A percentile compares a stretch with the other conserved stretches of the same genome.
Conservation (phyloP, 306 rosid species). For the Begonia peltatifolia region DNA sequence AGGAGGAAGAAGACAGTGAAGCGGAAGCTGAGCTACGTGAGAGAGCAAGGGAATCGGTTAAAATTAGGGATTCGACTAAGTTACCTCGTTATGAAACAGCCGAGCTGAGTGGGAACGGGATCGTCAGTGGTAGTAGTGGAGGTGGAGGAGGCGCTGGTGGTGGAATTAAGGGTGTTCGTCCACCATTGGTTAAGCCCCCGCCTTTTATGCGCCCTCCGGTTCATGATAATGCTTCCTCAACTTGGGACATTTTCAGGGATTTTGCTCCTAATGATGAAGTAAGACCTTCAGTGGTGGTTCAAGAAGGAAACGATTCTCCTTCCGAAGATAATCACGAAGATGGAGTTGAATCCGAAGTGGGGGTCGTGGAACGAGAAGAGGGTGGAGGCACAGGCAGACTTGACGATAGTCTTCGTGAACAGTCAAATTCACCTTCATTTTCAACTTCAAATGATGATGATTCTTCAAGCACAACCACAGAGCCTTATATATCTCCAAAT, state of each 20-base stretch:
- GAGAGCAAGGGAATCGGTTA: conserved; percentile 16
- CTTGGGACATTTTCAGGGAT: conserved; percentile 67
- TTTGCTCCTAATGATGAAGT: conserved; percentile 36
- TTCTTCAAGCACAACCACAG: conserved; percentile 57
- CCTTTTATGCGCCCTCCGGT: conserved; percentile 41
- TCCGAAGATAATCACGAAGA: conserved; percentile 8
- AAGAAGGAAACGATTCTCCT: conserved; percentile 5
- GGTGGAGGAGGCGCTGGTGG: conserved; percentile 6
- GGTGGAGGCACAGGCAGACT: conserved; percentile 19
- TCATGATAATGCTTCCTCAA: conserved; percentile 34
- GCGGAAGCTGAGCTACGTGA: conserved; percentile 17
- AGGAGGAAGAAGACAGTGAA: conserved; percentile 13
- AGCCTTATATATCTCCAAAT: conserved; percentile 54
- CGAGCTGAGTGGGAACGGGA: conserved; percentile 21
- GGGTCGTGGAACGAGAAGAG: conserved; percentile 16
- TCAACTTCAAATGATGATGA: conserved; percentile 74
- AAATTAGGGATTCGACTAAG: conserved; percentile 17
- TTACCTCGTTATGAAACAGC: conserved; percentile 13
- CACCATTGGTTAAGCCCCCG: conserved; percentile 68
- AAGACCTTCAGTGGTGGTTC: background rate
- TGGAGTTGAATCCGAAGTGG: conserved; percentile 8
- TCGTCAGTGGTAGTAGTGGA: conserved; percentile 8
- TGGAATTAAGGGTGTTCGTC: conserved; percentile 69
- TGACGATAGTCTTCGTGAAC: conserved; percentile 23
- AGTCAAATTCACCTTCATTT: conserved; percentile 40